Evolutionary conservation across 176 grass and related monocot species (phyloP), one percentile per base, ranked within the genome.

Genomic region (Dendrocalamus sinicus): DNA sequence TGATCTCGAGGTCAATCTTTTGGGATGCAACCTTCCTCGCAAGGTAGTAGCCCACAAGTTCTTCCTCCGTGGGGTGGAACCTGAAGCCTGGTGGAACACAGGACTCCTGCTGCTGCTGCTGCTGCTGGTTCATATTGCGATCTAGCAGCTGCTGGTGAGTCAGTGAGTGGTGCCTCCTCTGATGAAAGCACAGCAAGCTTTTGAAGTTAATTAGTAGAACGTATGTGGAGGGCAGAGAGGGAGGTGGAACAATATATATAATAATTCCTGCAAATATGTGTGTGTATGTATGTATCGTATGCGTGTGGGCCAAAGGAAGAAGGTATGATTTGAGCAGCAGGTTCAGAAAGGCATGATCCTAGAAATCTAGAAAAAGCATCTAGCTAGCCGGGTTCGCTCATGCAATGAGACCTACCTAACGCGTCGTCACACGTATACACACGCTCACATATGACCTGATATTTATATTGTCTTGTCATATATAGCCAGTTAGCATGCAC

Each of bases 31-130:
- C 87, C 78, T 97, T 94, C 48, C 87, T 82, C 5, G 89, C 88
- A 1, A 97, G 92, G 65, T 97, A 97, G 84, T 97, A 97, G 3
- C 85, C 90, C 2, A 97, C 95, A 7, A 97, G 95, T 82, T 97
- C 95, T 86, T 97, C 95, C 86, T 97, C 95, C 0, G 95, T 97
- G n/a, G 95, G 95, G 59, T 97, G 95, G 74, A 97, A 94, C 80
- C 95, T 91, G 73, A 97, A 97, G 17, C 95, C 95, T 8, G 95
- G 95, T 59, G 92, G 92, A 54, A 97, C 90, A 76, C 84, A 81
- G 0, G 81, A 82, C 79, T 86, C 79, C 81, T 85, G 61, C 22
- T 53, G 44, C 28, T 30, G 28, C 28, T 30, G 28, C 28, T 26
- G 26, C 26, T 26, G 26, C 19, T 87, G 72, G 13, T 88, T 86